Evolutionary conservation across 306 rosid genomes (phyloP).

Genomic region (Lathyrus oleraceus): DNA sequence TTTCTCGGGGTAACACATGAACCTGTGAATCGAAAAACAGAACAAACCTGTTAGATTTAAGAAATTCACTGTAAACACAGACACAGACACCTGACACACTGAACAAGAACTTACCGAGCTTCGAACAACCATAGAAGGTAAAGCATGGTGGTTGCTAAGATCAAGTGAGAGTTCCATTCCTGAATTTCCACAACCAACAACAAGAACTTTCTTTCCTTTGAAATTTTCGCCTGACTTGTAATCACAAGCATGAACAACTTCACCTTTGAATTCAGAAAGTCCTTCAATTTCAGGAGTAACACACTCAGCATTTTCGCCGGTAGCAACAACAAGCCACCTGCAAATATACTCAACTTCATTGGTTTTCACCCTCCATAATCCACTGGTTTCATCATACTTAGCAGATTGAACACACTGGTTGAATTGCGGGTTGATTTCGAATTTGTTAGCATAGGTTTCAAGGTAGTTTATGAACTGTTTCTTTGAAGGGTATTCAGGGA

Average conservation of each 20-base stretch:
- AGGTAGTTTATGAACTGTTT: conserved; percentile 76
- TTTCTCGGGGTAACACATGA: conserved; percentile 80
- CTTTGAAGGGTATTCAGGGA: conserved; percentile 86
- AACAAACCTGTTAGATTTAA: conserved; percentile 23
- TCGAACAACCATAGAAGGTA: conserved; percentile 76
- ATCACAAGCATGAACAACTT: conserved; percentile 64
- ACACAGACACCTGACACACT: not conserved
- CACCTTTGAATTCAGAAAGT: conserved; percentile 56
- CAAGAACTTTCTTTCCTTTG: conserved; percentile 77
- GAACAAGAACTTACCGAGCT: conserved; percentile 58
- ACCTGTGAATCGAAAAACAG: conserved; percentile 60
- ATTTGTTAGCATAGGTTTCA: conserved; percentile 56
- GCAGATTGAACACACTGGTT: conserved; percentile 76
- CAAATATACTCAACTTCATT: conserved; percentile 79
- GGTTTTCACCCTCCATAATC: conserved; percentile 76
- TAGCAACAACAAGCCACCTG: conserved; percentile 87
- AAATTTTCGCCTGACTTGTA: conserved; percentile 80
- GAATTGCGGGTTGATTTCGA: conserved; percentile 76
- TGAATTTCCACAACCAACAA: conserved; percentile 93
- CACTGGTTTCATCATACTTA: conserved; percentile 70
- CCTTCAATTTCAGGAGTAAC: conserved; percentile 74
- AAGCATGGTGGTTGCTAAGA: conserved; percentile 76
- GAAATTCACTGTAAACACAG: not conserved
- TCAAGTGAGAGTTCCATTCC: conserved; percentile 96
- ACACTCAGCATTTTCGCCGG: conserved; percentile 91